Base-by-base conservation (phyloP, 495 filamentous ascomycete genomes). In the Xylaria curta region DNA sequence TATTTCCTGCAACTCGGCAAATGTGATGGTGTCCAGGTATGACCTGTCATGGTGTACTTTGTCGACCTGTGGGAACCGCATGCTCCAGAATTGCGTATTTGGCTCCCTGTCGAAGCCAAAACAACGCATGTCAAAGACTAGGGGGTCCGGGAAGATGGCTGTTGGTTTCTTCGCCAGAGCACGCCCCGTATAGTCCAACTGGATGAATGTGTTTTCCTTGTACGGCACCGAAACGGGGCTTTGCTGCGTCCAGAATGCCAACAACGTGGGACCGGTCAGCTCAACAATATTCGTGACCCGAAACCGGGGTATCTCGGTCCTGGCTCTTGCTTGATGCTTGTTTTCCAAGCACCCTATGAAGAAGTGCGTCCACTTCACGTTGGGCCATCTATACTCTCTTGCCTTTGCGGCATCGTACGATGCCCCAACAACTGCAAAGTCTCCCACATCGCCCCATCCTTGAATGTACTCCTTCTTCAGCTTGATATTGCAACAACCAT, bases 381-480 rank as follows among this genome's bases (percentile, higher is more conserved):
- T 80, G n/a, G 78, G 79, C 6, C 85, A 72, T n/a, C 77, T 77
- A 72, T 82, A 86, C 58, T 78, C 84, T 65, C 76, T 81, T 3
- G 85, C 89, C 74, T 89, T 89, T 59, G 82, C 84, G 13, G 88
- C 80, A 71, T 91, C 87, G 72, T 91, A 93, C 2, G 86, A 85
- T 8, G 87, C 94, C 5, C 92, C 94, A 42, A 97, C 81, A 8
- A 95, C 85, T 1, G 91, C 89, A 73, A 97, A 91, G 78, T 97
- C 94, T 1, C 91, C 89, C 51, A 92, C 91, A 74, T 97, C 93
- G 1, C 94, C 94, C 73, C 94, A 85, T 7, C 89, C 88, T 24
- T 83, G 84, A n/a, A 97, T 91, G 71, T 97, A 97, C 74, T 97
- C 94, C 73, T 95, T 97, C 78, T 97, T 97, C 36, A 97, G 77